A percentile compares a stretch with the other conserved stretches of the same genome.
Evolutionary conservation across 2,329 filamentous ascomycete genomes (phyloP).

Genomic region (Diaporthe nobilis): DNA sequence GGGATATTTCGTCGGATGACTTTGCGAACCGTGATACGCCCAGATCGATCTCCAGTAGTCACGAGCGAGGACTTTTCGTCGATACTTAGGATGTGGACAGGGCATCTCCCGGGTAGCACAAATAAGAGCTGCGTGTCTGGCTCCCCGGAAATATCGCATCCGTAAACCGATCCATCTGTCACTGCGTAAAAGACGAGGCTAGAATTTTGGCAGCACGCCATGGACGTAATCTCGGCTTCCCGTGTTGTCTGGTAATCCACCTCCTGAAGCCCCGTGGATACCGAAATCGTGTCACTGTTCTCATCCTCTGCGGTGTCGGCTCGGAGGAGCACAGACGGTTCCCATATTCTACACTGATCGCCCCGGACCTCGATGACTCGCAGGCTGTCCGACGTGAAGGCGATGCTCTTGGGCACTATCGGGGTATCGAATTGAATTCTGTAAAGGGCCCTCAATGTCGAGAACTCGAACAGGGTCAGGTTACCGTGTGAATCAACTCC

Average conservation of each 20-base stretch:
- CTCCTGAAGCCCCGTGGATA: slow-evolving; percentile 35
- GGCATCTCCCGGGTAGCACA: too few species aligned
- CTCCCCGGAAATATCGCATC: slow-evolving; percentile 40
- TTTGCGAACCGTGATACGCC: too few species aligned
- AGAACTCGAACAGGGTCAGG: slow-evolving; percentile 49
- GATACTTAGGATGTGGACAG: too few species aligned
- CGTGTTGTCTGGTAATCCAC: slow-evolving; percentile 28
- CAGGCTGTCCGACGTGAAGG: slow-evolving; percentile 44
- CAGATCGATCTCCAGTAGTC: too few species aligned
- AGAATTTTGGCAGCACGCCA: slow-evolving; percentile 35
- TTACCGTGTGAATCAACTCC: slow-evolving; percentile 46
- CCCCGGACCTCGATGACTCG: slow-evolving; percentile 46
- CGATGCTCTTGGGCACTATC: slow-evolving; percentile 36
- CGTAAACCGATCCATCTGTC: slow-evolving; percentile 45
- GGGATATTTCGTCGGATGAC: too few species aligned
- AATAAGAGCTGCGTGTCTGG: too few species aligned
- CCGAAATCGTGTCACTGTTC: slow-evolving; percentile 40
- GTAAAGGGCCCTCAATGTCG: slow-evolving; percentile 43
- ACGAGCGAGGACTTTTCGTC: too few species aligned
- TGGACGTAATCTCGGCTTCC: slow-evolving; percentile 40
- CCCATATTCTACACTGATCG: slow-evolving; percentile 46
- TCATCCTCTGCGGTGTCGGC: slow-evolving; percentile 41
- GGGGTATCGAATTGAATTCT: slow-evolving; percentile 38
- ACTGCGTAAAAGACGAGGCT: slow-evolving; percentile 43
- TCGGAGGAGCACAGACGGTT: slow-evolving; percentile 45